phyloP scores from a whole-genome alignment of 805 yeast species.

The Candida oleophila region DNA sequence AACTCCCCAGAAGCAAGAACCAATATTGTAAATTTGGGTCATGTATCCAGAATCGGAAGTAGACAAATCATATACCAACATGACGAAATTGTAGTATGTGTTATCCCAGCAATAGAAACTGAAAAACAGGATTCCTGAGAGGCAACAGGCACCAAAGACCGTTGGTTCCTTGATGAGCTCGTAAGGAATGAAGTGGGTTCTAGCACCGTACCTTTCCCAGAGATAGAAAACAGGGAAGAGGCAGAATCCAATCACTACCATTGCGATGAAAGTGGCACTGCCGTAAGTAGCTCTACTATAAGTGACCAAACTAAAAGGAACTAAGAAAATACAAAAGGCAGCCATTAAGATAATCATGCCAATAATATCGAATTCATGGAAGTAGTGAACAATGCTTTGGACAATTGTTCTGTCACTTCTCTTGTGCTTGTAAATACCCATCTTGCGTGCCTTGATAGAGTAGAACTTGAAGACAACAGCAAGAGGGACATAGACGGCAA shows the following conservation, averaged over 20 bases:
- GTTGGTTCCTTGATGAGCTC: constrained; percentile 18
- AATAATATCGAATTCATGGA: neutral
- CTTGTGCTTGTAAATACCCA: neutral
- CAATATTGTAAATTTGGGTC: neutral
- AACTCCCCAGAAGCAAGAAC: neutral
- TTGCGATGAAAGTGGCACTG: neutral
- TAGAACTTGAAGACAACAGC: neutral
- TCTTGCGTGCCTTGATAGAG: neutral
- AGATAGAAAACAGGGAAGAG: constrained; percentile 10
- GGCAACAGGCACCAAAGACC: neutral
- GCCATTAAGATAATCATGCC: neutral
- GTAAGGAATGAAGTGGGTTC: constrained; percentile 21
- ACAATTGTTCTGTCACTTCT: neutral
- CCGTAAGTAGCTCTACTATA: neutral
- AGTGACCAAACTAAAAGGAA: neutral
- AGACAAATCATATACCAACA: neutral
- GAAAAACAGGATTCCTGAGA: neutral
- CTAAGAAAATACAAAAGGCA: neutral
- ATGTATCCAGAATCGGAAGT: neutral
- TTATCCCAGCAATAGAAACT: neutral
- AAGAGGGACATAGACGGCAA: neutral
- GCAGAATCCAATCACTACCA: neutral
- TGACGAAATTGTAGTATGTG: neutral
- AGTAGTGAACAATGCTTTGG: neutral
- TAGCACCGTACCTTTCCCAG: constrained; percentile 16